phyloP scores from a whole-genome alignment of 257 asterid genomes.

The Petunia axillaris region DNA sequence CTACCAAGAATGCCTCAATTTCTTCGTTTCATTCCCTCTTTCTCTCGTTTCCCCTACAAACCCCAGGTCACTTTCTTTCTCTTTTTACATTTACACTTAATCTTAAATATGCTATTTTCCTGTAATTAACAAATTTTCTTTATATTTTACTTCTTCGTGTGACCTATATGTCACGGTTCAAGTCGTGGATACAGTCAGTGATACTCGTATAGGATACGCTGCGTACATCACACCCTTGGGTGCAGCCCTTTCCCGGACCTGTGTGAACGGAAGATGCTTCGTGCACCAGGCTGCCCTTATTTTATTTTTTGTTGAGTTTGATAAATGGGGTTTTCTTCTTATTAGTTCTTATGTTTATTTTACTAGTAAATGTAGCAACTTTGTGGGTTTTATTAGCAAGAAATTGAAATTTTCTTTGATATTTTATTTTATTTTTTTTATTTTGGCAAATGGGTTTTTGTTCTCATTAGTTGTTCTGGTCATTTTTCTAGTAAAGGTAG shows the following conservation, averaged over 20 bases:
- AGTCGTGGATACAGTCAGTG: too few species aligned
- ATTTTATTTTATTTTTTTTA: background rate
- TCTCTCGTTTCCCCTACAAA: slow-evolving; percentile 27
- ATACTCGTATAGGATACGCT: too few species aligned
- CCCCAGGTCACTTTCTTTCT: slow-evolving; percentile 40
- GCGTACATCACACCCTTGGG: too few species aligned
- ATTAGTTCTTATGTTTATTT: too few species aligned
- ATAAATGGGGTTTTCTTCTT: too few species aligned
- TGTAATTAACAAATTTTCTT: background rate
- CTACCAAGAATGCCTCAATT: background rate
- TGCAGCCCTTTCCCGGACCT: too few species aligned
- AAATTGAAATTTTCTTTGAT: background rate
- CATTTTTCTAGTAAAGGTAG: background rate
- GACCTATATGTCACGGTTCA: background rate
- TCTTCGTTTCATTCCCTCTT: slow-evolving; percentile 33
- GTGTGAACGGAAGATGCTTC: too few species aligned
- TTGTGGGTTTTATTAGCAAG: too few species aligned
- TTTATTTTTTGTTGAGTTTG: too few species aligned
- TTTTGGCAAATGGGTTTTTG: background rate
- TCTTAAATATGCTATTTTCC: background rate
- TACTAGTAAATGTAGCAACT: too few species aligned
- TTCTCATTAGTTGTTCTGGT: background rate
- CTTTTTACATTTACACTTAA: background rate
- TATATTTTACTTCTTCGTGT: background rate
- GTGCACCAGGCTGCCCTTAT: too few species aligned